Evolutionary conservation across 495 filamentous ascomycete genomes (phyloP).

Genomic region (Achaetomiella virescens): DNA sequence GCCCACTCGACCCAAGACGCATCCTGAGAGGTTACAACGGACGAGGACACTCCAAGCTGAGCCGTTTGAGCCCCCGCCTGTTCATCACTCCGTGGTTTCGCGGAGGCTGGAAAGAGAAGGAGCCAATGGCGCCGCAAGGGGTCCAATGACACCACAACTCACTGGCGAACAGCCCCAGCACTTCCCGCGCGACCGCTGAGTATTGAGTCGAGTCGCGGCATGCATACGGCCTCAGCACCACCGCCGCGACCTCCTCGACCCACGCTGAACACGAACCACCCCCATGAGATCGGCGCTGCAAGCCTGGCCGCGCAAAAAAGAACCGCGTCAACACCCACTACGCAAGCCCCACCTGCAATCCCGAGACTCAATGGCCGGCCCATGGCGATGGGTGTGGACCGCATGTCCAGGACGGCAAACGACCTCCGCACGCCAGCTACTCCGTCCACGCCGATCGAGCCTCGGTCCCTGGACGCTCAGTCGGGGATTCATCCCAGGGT

Average conservation of each 20-base stretch:
- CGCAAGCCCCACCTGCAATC: conserved; percentile 34
- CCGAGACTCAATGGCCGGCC: conserved; percentile 43
- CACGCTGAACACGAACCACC: conserved; percentile 28
- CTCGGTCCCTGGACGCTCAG: conserved; percentile 23
- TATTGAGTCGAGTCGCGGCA: conserved; percentile 23
- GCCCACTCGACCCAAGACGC: conserved; percentile 35
- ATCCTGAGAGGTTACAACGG: conserved; percentile 18
- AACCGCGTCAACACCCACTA: conserved; percentile 43
- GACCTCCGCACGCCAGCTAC: conserved; percentile 31
- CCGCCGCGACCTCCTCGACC: conserved; percentile 45
- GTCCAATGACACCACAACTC: conserved; percentile 26
- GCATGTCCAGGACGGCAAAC: conserved; percentile 26
- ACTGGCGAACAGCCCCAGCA: conserved; percentile 51
- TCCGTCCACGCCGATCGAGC: conserved; percentile 25
- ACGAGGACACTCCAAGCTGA: conserved; percentile 35
- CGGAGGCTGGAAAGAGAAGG: conserved; percentile 36
- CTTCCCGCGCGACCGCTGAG: conserved; percentile 52
- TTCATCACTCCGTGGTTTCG: conserved; percentile 42
- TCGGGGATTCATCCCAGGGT: conserved; percentile 9
- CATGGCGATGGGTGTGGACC: conserved; percentile 41
- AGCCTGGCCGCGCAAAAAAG: conserved; percentile 39
- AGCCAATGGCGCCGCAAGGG: conserved; percentile 28
- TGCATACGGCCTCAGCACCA: conserved; percentile 28
- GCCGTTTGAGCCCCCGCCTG: conserved; percentile 45
- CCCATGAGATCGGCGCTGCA: conserved; percentile 24